Evolutionary conservation across 352 stramenopile species (phyloP).

Genomic region (Pythium biforme): DNA sequence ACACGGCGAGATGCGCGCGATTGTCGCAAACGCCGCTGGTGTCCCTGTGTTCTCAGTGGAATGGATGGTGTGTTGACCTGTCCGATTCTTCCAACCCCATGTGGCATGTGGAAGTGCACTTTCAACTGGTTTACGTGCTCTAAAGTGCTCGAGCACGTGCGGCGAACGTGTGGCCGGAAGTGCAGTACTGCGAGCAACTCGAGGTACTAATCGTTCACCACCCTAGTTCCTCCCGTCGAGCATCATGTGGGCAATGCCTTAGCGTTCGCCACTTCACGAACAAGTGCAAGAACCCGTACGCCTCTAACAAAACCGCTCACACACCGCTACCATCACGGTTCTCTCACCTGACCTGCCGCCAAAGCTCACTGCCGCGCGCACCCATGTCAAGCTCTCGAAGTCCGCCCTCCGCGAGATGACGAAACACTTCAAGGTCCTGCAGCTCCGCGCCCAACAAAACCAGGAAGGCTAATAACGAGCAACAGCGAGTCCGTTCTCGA

Average conservation of each 20-base stretch:
- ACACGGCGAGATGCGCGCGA: neutral
- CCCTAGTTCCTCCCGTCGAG: neutral
- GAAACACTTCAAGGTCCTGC: neutral
- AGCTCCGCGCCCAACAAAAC: neutral
- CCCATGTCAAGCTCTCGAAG: neutral
- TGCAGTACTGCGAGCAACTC: neutral
- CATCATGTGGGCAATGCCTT: neutral
- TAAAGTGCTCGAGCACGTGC: neutral
- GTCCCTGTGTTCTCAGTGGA: neutral
- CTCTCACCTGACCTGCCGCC: neutral
- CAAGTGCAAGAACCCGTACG: neutral
- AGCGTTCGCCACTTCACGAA: neutral
- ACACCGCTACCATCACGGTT: neutral
- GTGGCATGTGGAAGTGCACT: constrained; percentile 38
- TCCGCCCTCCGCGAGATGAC: neutral
- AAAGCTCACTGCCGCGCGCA: neutral
- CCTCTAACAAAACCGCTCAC: neutral
- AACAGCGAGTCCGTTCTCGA: neutral
- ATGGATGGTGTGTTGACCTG: neutral
- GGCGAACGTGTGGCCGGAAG: neutral
- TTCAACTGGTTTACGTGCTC: constrained; percentile 24
- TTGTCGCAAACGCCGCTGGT: neutral
- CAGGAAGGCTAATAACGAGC: neutral
- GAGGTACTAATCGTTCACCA: neutral
- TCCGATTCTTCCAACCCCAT: constrained; percentile 24